Conservation (phyloP, 257 asterid genomes). For the Verbascum thapsus region DNA sequence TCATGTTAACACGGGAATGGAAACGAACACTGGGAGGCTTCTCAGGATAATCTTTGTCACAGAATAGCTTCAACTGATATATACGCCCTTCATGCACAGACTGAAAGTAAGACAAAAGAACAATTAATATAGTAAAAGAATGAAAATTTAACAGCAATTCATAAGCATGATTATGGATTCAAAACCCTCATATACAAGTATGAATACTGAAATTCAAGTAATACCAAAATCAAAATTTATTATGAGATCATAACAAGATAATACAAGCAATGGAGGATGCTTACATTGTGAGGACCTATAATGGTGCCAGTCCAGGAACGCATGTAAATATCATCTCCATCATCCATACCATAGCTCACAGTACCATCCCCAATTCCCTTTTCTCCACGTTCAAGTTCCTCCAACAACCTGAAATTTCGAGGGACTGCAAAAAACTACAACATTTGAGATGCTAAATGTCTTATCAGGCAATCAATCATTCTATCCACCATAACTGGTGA, state of each 20-base stretch:
- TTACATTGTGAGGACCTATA: slow-evolving; percentile 80
- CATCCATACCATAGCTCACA: slow-evolving; percentile 94
- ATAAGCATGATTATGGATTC: background rate
- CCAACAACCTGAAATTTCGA: slow-evolving; percentile 81
- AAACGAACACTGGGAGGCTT: slow-evolving; percentile 91
- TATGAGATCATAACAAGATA: background rate
- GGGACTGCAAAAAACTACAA: slow-evolving; percentile 57
- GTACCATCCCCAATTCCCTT: slow-evolving; percentile 93
- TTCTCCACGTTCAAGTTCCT: slow-evolving; percentile 95
- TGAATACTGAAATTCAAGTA: background rate
- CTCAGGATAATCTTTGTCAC: slow-evolving; percentile 95
- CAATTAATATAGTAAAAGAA: too few species aligned
- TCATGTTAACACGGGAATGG: slow-evolving; percentile 82
- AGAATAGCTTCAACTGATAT: slow-evolving; percentile 82
- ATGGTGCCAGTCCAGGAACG: slow-evolving; percentile 90
- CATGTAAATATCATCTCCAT: slow-evolving; percentile 85
- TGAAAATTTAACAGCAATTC: background rate
- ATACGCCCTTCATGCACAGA: slow-evolving; percentile 92
- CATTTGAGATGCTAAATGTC: slow-evolving; percentile 28
- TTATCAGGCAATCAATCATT: slow-evolving; percentile 5
- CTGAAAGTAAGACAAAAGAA: slow-evolving; percentile 39
- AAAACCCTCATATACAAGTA: background rate
- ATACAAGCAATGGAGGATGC: slow-evolving; percentile 16
- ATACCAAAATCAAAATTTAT: background rate
- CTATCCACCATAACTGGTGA: background rate